Evolutionary conservation across 2,329 filamentous ascomycete genomes (phyloP).

Genomic region (Cordyceps militaris): DNA sequence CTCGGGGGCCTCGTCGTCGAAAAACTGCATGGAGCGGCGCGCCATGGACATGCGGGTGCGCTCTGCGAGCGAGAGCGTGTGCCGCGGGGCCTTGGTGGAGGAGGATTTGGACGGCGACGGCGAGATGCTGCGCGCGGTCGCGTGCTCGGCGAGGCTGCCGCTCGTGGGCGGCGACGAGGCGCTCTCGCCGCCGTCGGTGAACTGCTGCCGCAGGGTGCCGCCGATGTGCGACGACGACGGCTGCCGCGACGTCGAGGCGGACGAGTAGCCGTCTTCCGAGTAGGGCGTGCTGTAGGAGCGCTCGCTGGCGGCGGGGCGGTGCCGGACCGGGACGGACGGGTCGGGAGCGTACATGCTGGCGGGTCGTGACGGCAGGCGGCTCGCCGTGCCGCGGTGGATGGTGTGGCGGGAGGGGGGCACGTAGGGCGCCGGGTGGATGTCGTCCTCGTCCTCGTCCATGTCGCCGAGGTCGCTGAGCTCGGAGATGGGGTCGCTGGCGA

Average conservation of each 20-base stretch:
- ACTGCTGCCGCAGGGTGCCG: conserved; percentile 1
- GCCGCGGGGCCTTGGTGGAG: conserved; percentile 37
- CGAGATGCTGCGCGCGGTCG: conserved; percentile 25
- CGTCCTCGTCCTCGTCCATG: conserved; percentile 38
- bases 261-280: conserved; percentile 9
- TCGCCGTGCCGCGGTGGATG: not conserved
- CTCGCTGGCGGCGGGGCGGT: not conserved
- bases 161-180: not conserved
- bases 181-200: not conserved
- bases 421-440: conserved; percentile 16
- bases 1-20: conserved; percentile 26
- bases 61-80: conserved; percentile 61
- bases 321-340: conserved; percentile 5
- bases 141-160: not conserved
- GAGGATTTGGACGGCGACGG: conserved; percentile 49
- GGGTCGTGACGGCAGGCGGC: not conserved
- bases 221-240: not conserved
- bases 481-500: conserved; percentile 31
- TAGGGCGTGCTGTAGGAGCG: not conserved
- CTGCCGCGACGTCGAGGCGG: not conserved
- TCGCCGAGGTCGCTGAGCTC: conserved; percentile 40
- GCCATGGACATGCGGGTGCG: conserved; percentile 79
- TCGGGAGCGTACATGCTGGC: conserved; percentile 3
- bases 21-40: conserved; percentile 39
- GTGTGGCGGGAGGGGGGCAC: not conserved